These are phyloP conservation scores for Pestalotiopsis sp. DNA, from an alignment of 2,329 filamentous ascomycete genomes.

Conservation along the genomic window DNA sequence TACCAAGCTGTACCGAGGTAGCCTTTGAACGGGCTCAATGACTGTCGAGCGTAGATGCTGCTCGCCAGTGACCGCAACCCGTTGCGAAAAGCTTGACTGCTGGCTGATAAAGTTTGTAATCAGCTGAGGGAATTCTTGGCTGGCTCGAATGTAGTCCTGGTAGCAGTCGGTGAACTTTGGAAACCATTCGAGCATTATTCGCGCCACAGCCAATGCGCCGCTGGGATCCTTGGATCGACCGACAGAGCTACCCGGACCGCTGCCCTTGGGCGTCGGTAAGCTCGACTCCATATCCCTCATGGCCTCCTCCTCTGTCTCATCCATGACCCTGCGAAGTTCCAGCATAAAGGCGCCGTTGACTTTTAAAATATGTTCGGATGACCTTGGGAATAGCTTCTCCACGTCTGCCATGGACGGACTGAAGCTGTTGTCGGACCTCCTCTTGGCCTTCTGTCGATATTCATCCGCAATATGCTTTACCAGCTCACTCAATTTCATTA, in stretches of 20 bases:
- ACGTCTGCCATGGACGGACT: conserved; percentile 75
- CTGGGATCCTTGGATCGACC: conserved; percentile 69
- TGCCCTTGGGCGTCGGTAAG: conserved; percentile 46
- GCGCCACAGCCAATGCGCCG: conserved; percentile 77
- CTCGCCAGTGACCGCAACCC: conserved; percentile 83
- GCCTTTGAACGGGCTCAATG: conserved; percentile 93
- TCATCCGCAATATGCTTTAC: conserved; percentile 81
- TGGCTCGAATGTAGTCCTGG: conserved; percentile 88
- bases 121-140: conserved; percentile 82
- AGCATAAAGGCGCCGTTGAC: conserved; percentile 82
- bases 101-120: conserved; percentile 79
- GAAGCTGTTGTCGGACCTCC: conserved; percentile 59
- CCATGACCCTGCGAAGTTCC: conserved; percentile 74
- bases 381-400: conserved; percentile 78
- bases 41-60: conserved; percentile 88
- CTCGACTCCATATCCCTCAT: conserved; percentile 72
- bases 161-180: conserved; percentile 91
- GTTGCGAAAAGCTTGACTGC: conserved; percentile 79
- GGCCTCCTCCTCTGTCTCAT: conserved; percentile 82
- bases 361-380: conserved; percentile 77
- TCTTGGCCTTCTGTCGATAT: conserved; percentile 71
- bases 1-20: conserved; percentile 92
- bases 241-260: conserved; percentile 43
- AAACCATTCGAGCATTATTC: conserved; percentile 86
- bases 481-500: conserved; percentile 82